phyloP scores from a whole-genome alignment of 1,139 yeast species.

The Yamadazyma oceani region DNA sequence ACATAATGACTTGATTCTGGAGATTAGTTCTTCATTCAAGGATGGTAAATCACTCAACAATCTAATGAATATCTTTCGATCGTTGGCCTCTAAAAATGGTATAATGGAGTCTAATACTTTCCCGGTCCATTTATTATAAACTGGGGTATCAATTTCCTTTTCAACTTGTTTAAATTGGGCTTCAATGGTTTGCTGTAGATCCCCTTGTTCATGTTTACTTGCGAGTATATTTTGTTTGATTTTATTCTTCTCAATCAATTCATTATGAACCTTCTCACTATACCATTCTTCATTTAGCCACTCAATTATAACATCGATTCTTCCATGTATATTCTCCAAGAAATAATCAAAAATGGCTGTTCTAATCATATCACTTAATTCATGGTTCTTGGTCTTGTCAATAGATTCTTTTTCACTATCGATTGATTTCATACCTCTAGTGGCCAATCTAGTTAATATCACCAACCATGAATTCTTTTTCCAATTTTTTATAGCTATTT shows the following conservation, averaged over 20 bases:
- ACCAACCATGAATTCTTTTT: slow-evolving; percentile 74
- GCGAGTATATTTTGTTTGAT: slow-evolving; percentile 18
- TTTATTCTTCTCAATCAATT: slow-evolving; percentile 18
- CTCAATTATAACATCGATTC: slow-evolving; percentile 77
- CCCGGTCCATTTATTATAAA: slow-evolving; percentile 67
- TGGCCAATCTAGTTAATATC: slow-evolving; percentile 72
- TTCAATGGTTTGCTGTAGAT: slow-evolving; percentile 11
- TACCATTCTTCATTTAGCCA: slow-evolving; percentile 99
- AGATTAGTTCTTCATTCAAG: slow-evolving; percentile 59
- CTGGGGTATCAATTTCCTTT: slow-evolving; percentile 36
- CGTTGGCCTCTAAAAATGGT: slow-evolving; percentile 79
- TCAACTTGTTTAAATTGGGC: slow-evolving; percentile 12
- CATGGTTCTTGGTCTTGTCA: slow-evolving; percentile 28
- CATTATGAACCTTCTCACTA: slow-evolving; percentile 54
- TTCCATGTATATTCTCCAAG: slow-evolving; percentile 66
- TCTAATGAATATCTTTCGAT: slow-evolving; percentile 77
- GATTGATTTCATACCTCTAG: slow-evolving; percentile 63
- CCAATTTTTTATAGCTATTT: slow-evolving; percentile 63
- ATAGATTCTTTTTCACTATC: slow-evolving; percentile 19
- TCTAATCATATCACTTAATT: slow-evolving; percentile 62
- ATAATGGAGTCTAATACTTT: slow-evolving; percentile 75
- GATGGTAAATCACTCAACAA: slow-evolving; percentile 84
- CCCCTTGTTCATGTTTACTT: slow-evolving; percentile 7
- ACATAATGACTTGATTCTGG: slow-evolving; percentile 70
- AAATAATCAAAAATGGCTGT: slow-evolving; percentile 72